Evolutionary conservation across 331 rosid genomes (phyloP), one percentile per base, ranked within the genome.

Genomic region (Cucumis variabilis): DNA sequence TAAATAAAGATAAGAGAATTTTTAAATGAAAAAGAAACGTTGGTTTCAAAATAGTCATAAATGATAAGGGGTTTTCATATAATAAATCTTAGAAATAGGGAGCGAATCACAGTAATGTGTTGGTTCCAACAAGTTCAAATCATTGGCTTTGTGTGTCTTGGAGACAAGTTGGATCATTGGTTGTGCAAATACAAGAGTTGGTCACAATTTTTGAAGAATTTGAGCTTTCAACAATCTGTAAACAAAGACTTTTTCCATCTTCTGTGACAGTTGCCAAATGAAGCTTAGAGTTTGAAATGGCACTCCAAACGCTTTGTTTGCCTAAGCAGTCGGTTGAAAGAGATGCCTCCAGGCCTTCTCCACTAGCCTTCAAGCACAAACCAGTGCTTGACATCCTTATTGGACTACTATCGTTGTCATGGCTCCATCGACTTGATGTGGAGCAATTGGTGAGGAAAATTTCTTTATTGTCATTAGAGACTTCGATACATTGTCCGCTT

Each of bases 101-200:
- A 65, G 12, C 5, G 6, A n/a, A 66, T 66, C 14, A 66, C 15
- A 66, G 37, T 33, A 33, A 66, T 66, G 24, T 62, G 24, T 62
- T 66, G 15, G 70, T 66, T 66, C 0, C 28, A 66, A 66, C 28
- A n/a, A 66, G 70, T 66, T 66, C 28, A 12, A n/a, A 23, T 15
- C 70, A 66, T 66, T 66, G 70, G 24, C 70, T 66, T 66, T 66
- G 70, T 13, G 70, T 66, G 28, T 66, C 70, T 66, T 66, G 70
- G 28, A 66, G 70, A 15, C 70, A 66, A n/a, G 24, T 66, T 23
- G 70, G 70, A 11, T 66, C 70, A n/a, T 2, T 13, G 3, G 10
- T 66, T 1, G 70, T n/a, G 28, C 70, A 66, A 66, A 66, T 66
- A 66, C 70, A 44, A 44, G 48, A 44, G 10, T 44, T 44, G 48